Evolutionary conservation across 2,329 filamentous ascomycete species (phyloP).

Genomic region (Alternaria metachromatica): DNA sequence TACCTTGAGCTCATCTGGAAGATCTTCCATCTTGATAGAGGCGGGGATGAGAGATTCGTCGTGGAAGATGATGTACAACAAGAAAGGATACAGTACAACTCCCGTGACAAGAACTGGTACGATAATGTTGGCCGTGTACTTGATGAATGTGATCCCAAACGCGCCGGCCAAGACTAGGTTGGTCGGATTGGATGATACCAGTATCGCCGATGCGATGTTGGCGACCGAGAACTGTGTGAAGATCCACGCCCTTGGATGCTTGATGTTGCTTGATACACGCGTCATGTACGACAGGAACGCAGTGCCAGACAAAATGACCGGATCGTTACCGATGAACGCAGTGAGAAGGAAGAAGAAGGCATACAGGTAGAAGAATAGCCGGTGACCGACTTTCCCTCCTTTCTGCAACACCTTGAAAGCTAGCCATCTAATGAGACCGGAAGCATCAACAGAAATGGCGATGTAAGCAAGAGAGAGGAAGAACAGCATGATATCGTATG

Average conservation of each 20-base stretch:
- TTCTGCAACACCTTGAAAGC: constrained; percentile 74
- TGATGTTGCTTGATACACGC: constrained; percentile 74
- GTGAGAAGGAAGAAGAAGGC: constrained; percentile 73
- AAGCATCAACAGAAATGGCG: constrained; percentile 78
- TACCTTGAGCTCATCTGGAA: constrained; percentile 62
- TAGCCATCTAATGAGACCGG: constrained; percentile 72
- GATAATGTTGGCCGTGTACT: constrained; percentile 79
- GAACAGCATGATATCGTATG: constrained; percentile 76
- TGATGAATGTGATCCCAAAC: constrained; percentile 73
- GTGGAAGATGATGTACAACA: constrained; percentile 73
- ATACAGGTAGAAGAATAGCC: constrained; percentile 76
- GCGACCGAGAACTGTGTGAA: constrained; percentile 74
- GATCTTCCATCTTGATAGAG: constrained; percentile 71
- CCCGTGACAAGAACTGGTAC: constrained; percentile 73
- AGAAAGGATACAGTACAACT: constrained; percentile 71
- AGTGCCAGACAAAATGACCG: constrained; percentile 76
- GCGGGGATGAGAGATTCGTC: constrained; percentile 68
- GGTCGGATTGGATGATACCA: constrained; percentile 80
- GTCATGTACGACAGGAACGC: constrained; percentile 81
- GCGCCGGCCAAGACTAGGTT: constrained; percentile 77
- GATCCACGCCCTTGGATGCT: constrained; percentile 75
- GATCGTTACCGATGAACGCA: constrained; percentile 75
- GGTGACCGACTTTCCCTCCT: constrained; percentile 70
- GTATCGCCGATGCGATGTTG: constrained; percentile 75
- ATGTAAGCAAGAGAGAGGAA: constrained; percentile 78